Evolutionary conservation across 202 grass and related monocot species (phyloP), one percentile per base, ranked within the genome.

Genomic region (Alloteropsis angusta): DNA sequence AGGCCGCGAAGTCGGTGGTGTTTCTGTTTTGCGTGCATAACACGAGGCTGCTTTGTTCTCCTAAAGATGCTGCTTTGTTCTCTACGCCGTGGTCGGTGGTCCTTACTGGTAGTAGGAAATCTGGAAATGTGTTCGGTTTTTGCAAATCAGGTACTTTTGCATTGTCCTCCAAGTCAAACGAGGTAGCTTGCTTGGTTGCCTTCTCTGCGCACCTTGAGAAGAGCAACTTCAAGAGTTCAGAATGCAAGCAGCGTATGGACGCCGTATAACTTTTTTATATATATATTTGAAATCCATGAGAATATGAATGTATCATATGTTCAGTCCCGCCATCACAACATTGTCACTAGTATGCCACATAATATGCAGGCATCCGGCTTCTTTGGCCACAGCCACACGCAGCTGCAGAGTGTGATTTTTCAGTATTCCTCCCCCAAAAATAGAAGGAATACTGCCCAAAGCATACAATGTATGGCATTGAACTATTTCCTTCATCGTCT

Each of bases 161-260:
- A n/a, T n/a, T n/a, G n/a, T n/a, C 19, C 32, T 4, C 65, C 38
- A 60, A 76, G 77, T 81, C 77, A 70, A 86, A 81, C 84, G 53
- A 86, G 71, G 62, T 41, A 35, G 49, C 45, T 46, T 16, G 35
- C 28, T 37, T 60, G 78, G 18, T n/a, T 48, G 47, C n/a, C 15
- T 47, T 71, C 66, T 7, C 19, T 48, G 42, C 19, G 30, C 25
- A 25, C 17, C 49, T 59, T 60, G 13, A 25, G 41, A 23, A 36
- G 41, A 10, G 11, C 26, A 63, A 49, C 7, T 7, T 39, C 34
- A 66, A n/a, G n/a, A n/a, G n/a, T n/a, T n/a, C n/a, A n/a, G n/a
- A n/a, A n/a, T n/a, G n/a, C n/a, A n/a, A n/a, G 34, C 35, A 66
- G 43, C n/a, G 1, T 18, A 17, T 7, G 59, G 13, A 23, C 42